These are phyloP conservation scores for Amborella trichopoda DNA, from an alignment of 164 flowering plant genomes.

Conservation along the genomic window DNA sequence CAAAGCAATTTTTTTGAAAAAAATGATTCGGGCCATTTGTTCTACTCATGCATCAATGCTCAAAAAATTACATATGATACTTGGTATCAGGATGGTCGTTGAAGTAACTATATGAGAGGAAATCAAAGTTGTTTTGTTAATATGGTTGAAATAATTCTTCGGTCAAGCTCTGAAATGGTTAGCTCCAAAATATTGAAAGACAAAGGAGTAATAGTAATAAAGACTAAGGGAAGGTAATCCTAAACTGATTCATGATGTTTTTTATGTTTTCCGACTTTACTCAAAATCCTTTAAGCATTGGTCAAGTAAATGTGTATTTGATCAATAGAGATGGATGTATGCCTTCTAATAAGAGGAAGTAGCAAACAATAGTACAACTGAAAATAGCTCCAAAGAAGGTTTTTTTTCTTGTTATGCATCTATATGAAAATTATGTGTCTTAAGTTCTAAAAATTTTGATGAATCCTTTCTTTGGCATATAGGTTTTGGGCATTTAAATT, in stretches of 20 bases:
- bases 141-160: slow-evolving; percentile 7
- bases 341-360: neutral
- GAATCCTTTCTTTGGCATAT: slow-evolving; percentile 3
- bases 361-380: neutral
- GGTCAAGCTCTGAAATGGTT: slow-evolving; percentile 7
- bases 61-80: slow-evolving; percentile 1
- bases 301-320: neutral
- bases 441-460: neutral
- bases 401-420: slow-evolving; percentile 5
- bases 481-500: neutral
- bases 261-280: neutral
- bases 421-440: neutral
- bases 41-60: slow-evolving; percentile 1
- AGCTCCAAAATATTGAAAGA: slow-evolving; percentile 1
- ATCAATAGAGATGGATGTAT: neutral
- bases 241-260: too few relatives aligned
- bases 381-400: slow-evolving; percentile 2
- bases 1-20: slow-evolving; percentile 3
- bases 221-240: too few relatives aligned
- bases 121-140: neutral
- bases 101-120: slow-evolving; percentile 8
- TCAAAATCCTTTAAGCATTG: neutral
- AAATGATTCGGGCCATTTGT: neutral
- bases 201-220: too few relatives aligned
- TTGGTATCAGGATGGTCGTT: slow-evolving; percentile 14